Base-by-base conservation (phyloP, 2,329 filamentous ascomycete genomes). In the Cyphellophora europaea region DNA sequence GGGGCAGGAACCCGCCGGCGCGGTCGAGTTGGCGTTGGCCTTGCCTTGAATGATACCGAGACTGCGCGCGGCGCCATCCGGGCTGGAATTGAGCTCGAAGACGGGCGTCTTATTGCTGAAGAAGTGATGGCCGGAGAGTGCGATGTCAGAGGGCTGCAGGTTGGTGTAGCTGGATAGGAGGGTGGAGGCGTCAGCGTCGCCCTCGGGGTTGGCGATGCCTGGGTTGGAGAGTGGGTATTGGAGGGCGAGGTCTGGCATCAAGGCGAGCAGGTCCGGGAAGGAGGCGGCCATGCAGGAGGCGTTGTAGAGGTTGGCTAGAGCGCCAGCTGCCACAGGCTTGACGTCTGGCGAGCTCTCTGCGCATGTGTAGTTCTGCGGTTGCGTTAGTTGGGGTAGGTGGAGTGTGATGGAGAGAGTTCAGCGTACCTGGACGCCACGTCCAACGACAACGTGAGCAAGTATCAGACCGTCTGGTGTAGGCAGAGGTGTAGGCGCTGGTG, bases 341-440 rank as follows among this genome's bases (percentile, higher is more conserved):
- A 75, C 71, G 3, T 71, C 72, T 2, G 72, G 54, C 48, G 81
- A 72, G 43, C 61, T 61, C 35, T 70, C 63, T 39, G 73, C 66
- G 67, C 89, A 95, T 33, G 85, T 93, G 67, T 95, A 96, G 71
- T 95, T 95, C 64, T 95, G 79, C 27, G 21, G 13, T 12, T n/a
- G 17, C 36, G 29, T 44, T 30, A 35, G 40, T 50, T 45, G 47
- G 38, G 11, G 35, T 27, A 6, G 27, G 11, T 13, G 11, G 13
- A 33, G 17, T 3, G 3, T 12, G 21, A 19, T 14, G 6, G 12
- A 18, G 18, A 15, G 11, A 11, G 21, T 8, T 32, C n/a, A 19
- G 12, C 55, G 43, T 56, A 67, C 63, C 55, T 67, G 63, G 5
- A 83, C 91, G 41, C 89, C 89, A 29, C 85, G 79, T 51, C 89